Percentiles rank a stretch among this genome's conserved stretches.
phyloP scores from a whole-genome alignment of 768 basidiomycete species.

The Agaricus blazei region DNA sequence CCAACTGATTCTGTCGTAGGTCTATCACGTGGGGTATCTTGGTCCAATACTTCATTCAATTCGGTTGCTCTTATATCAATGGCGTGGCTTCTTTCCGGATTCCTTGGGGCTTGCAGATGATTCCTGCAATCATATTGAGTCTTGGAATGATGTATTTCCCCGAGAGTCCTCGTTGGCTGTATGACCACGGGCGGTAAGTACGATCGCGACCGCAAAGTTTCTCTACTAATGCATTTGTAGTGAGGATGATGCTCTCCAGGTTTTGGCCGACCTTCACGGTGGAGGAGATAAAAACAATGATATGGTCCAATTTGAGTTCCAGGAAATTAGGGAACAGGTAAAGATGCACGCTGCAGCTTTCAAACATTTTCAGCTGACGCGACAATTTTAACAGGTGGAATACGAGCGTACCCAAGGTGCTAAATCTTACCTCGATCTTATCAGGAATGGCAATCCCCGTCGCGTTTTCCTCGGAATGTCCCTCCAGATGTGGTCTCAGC shows the following conservation, averaged over 20 bases:
- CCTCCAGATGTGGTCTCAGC: constrained; percentile 80
- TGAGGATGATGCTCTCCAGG: constrained; percentile 60
- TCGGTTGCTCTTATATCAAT: constrained; percentile 69
- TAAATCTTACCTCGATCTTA: constrained; percentile 61
- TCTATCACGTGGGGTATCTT: constrained; percentile 78
- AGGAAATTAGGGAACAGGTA: constrained; percentile 56
- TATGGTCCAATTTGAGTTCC: constrained; percentile 65
- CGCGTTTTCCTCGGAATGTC: constrained; percentile 65
- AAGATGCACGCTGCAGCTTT: not conserved
- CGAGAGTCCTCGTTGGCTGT: constrained; percentile 67
- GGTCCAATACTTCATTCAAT: constrained; percentile 71
- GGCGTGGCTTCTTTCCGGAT: constrained; percentile 73
- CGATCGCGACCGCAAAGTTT: not conserved
- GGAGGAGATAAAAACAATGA: constrained; percentile 50
- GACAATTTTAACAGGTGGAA: constrained; percentile 23
- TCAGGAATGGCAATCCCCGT: constrained; percentile 62
- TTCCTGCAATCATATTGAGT: constrained; percentile 67
- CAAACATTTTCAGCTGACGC: not conserved
- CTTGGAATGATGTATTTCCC: constrained; percentile 66
- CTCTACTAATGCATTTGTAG: constrained; percentile 16
- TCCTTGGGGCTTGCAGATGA: constrained; percentile 77
- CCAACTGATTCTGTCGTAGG: constrained; percentile 14
- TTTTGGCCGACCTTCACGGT: constrained; percentile 74
- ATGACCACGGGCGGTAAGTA: constrained; percentile 52
- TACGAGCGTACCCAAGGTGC: constrained; percentile 68